Conservation (phyloP, 257 asterid genomes). For the Coffea eugenioides region DNA sequence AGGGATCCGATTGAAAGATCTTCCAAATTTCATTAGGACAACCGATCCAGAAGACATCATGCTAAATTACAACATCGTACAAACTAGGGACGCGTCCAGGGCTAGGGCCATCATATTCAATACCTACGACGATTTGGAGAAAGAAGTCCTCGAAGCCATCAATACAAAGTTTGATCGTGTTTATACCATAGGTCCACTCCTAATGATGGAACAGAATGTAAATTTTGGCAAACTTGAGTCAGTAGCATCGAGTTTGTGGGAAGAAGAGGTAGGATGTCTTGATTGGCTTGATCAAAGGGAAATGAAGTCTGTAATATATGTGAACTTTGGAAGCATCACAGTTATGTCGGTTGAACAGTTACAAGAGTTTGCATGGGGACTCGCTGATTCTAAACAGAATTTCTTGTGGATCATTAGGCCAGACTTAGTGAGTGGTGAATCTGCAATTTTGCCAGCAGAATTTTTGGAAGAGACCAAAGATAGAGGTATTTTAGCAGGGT, state of each 20-base stretch:
- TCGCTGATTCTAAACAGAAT: slow-evolving; percentile 43
- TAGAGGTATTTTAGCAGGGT: slow-evolving; percentile 51
- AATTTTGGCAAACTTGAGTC: slow-evolving; percentile 15
- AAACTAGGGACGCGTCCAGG: slow-evolving; percentile 39
- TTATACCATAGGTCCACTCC: slow-evolving; percentile 58
- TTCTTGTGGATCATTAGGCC: slow-evolving; percentile 69
- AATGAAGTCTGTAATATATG: slow-evolving; percentile 49
- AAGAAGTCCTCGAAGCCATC: slow-evolving; percentile 45
- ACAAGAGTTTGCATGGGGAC: slow-evolving; percentile 70
- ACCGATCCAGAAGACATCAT: slow-evolving; percentile 56
- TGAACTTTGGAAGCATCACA: slow-evolving; percentile 25
- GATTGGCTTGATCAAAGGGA: slow-evolving; percentile 48
- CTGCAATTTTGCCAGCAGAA: slow-evolving; percentile 42
- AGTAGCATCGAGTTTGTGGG: slow-evolving; percentile 57
- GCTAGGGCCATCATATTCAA: slow-evolving; percentile 51
- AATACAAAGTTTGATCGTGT: slow-evolving; percentile 32
- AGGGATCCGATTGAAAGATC: slow-evolving; percentile 51
- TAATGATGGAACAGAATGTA: slow-evolving; percentile 34
- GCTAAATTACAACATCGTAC: slow-evolving; percentile 48
- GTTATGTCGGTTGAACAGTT: slow-evolving; percentile 42
- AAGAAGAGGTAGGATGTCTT: slow-evolving; percentile 49
- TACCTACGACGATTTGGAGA: slow-evolving; percentile 55
- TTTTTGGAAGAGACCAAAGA: slow-evolving; percentile 40
- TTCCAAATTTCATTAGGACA: slow-evolving; percentile 58
- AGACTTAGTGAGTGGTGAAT: slow-evolving; percentile 49